Evolutionary conservation across 495 filamentous ascomycete species (phyloP), one percentile per base, ranked within the genome.

Genomic region (Aspergillus indologenus): DNA sequence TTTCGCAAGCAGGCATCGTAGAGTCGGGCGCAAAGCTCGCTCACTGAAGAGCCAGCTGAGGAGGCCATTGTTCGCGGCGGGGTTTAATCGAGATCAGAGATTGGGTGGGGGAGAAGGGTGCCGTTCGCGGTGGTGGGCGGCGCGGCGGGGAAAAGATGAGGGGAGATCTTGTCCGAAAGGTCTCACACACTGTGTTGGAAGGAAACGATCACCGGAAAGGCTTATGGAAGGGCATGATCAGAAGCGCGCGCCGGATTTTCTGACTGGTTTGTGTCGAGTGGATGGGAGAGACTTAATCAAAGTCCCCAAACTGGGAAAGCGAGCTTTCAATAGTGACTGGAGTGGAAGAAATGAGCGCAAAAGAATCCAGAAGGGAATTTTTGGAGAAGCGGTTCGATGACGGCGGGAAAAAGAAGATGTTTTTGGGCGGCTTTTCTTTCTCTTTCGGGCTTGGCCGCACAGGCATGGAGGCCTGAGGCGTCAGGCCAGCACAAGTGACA

Each of bases 1-100:
- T 72, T 66, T 31, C 65, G 68, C 12, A 72, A 42, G 43, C 77
- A 81, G 34, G 68, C 66, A 47, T 78, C 73, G 67, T 81, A 81
- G 46, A 81, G 68, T 60, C 69, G 65, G n/a, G 69, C 68, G 60
- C 76, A 75, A 34, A 79, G 71, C 65, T 74, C 73, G 54, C 65
- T 61, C 54, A 71, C 64, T 46, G 66, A 65, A 60, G 55, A 53
- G 64, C 60, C 64, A 52, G 64, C 72, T 65, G 70, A 70, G 68
- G 68, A 65, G 68, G 71, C 63, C 70, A 73, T 72, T 57, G 56
- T 61, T 29, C 26, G 26, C 26, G 9, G 26, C 26, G 26, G 26
- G n/a, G n/a, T n/a, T 29, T 29, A 3, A 29, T 9, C 9, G 3
- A 29, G 26, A 29, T n/a, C n/a, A n/a, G n/a, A n/a, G n/a, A 29